Base-by-base conservation (phyloP, 371 early-diverging fungal genomes). In the Actinomortierella wolfii region DNA sequence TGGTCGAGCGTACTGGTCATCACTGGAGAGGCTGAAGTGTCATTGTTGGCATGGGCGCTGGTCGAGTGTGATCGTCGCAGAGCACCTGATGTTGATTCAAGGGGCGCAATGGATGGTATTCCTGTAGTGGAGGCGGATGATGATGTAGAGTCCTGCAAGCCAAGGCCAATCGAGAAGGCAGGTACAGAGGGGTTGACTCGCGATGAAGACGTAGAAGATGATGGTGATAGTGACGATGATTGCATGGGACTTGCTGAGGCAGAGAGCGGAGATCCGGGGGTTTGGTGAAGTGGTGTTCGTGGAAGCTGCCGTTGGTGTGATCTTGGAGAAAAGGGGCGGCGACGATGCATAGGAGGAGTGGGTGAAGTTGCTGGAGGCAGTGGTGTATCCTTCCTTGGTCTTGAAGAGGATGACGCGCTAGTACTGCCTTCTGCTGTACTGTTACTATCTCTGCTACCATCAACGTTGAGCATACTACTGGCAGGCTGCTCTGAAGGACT, bases 351-450 rank as follows among this genome's bases (percentile, higher is more conserved):
- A 11, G 34, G 34, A 11, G 34, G 34, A 4, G 34, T 34, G 11
- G 73, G 26, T 1, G 56, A 21, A 1, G 73, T 59, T 1, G 51
- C 53, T 6, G 63, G 34, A 20, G 73, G 73, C 3, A 73, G 47
- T 3, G 73, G 73, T 24, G 66, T 62, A 24, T 73, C 73, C 25
- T 73, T 73, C n/a, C 67, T 44, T 24, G 62, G 61, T 46, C 61
- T 60, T n/a, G n/a, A n/a, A n/a, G n/a, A n/a, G n/a, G n/a, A n/a
- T 1, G 59, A 56, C 23, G 45, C 26, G 13, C 59, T 23, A 21
- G 21, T 18, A 23, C 21, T 46, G 39, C 45, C 49, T 1, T 46
- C 48, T 1, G 48, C 53, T 2, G 46, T 41, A 5, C 43, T 34
- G 34, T 34, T 34, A 11, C 11, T 34, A 6, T 11, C 7, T 4